phyloP scores from a whole-genome alignment of 108 stramenopile genomes.

The Cyclotella sp. region DNA sequence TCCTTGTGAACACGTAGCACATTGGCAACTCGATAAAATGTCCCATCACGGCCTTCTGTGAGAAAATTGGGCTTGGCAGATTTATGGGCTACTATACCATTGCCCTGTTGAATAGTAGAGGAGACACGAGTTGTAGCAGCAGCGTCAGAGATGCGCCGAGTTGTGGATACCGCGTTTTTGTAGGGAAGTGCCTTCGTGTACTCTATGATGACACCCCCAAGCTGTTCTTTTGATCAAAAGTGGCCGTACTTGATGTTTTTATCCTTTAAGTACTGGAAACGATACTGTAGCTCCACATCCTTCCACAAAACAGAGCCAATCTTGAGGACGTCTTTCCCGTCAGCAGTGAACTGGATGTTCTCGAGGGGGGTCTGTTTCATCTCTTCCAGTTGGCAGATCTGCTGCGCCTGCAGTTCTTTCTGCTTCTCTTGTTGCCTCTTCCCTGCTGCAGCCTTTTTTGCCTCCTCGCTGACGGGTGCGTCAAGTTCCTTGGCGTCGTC shows the following conservation, averaged over 20 bases:
- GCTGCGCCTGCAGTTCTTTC: no score
- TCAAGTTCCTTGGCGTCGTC: no score
- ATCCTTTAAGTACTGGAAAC: neutral
- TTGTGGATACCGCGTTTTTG: neutral
- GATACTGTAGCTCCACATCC: neutral
- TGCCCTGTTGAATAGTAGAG: no score
- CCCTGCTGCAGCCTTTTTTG: no score
- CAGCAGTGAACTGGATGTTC: neutral
- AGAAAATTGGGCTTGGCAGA: neutral
- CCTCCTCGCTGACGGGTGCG: no score
- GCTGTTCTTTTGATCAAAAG: neutral
- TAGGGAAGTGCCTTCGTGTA: no score
- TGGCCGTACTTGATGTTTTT: neutral
- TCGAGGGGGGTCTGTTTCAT: neutral
- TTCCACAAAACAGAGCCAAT: no score
- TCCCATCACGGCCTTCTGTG: neutral
- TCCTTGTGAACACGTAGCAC: neutral
- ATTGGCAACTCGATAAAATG: neutral
- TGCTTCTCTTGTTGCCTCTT: no score
- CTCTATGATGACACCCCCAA: neutral
- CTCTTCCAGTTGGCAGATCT: neutral
- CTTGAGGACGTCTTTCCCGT: neutral
- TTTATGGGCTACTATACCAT: neutral
- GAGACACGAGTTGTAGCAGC: neutral
- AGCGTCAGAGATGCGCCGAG: neutral